Base-by-base conservation (phyloP, 164 flowering plant genomes). In the Euptelea pleiosperma region DNA sequence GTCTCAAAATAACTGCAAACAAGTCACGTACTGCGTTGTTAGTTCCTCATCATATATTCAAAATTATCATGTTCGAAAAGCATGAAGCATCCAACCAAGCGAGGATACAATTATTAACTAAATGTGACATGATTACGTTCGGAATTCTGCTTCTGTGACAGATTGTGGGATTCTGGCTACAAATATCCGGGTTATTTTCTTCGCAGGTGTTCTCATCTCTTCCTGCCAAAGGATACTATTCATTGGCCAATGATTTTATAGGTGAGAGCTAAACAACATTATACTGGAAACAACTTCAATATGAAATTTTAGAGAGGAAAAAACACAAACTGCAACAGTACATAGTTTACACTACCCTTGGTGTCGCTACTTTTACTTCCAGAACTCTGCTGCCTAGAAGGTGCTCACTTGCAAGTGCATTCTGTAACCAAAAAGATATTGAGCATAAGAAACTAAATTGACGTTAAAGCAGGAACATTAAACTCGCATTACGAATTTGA, bases 311-410 rank as follows among this genome's bases (percentile, higher is more conserved):
- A 12, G 16, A n/a, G n/a, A n/a, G n/a, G n/a, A n/a, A n/a, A 15
- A 9, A 49, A 52, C 1, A 0, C 39, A 1, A 31, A 33, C n/a
- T n/a, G 19, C 57, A 66, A 22, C n/a, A 24, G 22, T 10, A 1
- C 3, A 49, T 16, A 55, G 31, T 11, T 31, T 52, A 37, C n/a
- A 18, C 33, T 75, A 94, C 99, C 98, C 82, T 94, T 45, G 98
- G 99, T 4, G 99, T 94, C 12, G 99, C 99, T 26, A 94, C 70
- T 87, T 94, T 94, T 8, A 94, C 94, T 79, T 94, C 99, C 71
- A 94, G 74, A 71, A 75, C 62, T 73, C 98, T 77, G 63, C 75
- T 81, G 1, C 96, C 98, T 57, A 94, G 90, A 44, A 75, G 61
- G 62, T 94, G 99, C 70, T 94, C 98, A 50, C 74, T 67, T 24